These are phyloP conservation scores for Rhododendron kiyosumense DNA, from an alignment of 148 eudicot genomes.

Conservation along the genomic window DNA sequence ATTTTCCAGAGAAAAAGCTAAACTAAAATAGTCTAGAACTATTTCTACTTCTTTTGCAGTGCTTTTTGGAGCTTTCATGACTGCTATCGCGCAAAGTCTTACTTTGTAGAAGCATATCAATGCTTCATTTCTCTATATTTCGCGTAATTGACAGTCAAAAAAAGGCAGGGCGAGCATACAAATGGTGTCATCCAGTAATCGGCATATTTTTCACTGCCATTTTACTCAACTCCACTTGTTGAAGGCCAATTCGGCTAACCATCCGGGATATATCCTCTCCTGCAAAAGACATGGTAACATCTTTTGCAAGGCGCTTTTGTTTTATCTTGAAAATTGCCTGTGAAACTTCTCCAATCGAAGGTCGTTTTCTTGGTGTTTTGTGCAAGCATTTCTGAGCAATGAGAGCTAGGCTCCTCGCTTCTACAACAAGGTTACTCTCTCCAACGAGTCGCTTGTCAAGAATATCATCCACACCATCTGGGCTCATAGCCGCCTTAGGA, in stretches of 20 bases:
- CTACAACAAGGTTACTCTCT: slow-evolving; percentile 43
- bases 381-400: slow-evolving; percentile 80
- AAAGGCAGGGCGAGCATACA: background rate
- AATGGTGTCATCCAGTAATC: slow-evolving; percentile 12
- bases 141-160: background rate
- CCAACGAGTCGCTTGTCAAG: slow-evolving; percentile 66
- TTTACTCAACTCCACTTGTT: slow-evolving; percentile 62
- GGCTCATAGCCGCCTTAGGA: too few relatives aligned
- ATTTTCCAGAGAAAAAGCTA: too few relatives aligned
- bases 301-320: slow-evolving; percentile 54
- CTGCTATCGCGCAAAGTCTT: background rate
- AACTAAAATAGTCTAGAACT: background rate
- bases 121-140: background rate
- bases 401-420: slow-evolving; percentile 63
- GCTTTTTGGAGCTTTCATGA: background rate
- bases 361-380: slow-evolving; percentile 74
- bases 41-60: background rate
- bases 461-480: slow-evolving; percentile 93
- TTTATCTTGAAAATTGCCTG: slow-evolving; percentile 64
- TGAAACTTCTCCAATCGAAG: slow-evolving; percentile 68
- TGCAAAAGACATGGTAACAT: slow-evolving; percentile 57
- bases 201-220: slow-evolving; percentile 53
- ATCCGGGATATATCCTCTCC: slow-evolving; percentile 47
- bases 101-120: background rate
- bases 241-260: slow-evolving; percentile 58